Conservation (phyloP, 345 rosid genomes). For the Capsella bursapastoris region DNA sequence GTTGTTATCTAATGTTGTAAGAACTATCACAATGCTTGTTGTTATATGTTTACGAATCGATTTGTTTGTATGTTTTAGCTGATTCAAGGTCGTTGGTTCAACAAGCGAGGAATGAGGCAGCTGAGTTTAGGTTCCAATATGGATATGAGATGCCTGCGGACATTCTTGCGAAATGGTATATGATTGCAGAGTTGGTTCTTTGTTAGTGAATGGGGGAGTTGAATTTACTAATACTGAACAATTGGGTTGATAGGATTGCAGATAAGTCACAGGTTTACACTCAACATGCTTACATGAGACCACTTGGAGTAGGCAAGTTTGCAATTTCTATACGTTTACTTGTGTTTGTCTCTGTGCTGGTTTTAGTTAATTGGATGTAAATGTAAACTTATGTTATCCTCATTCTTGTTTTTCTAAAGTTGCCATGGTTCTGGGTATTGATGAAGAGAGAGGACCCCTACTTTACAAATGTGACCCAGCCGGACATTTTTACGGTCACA, state of each 20-base stretch:
- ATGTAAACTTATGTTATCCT: not conserved
- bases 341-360: constrained; percentile 6
- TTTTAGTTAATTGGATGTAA: not conserved
- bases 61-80: constrained; percentile 52
- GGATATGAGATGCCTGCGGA: constrained; percentile 99
- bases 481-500: constrained; percentile 97
- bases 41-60: no score
- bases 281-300: constrained; percentile 99
- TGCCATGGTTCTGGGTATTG: constrained; percentile 97
- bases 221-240: no score
- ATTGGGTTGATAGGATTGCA: constrained; percentile 67
- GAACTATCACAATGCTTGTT: no score
- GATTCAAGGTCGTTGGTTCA: constrained; percentile 98
- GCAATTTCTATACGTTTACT: not conserved
- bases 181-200: no score
- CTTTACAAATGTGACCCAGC: constrained; percentile 99
- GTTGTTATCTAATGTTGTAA: no score
- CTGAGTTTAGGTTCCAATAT: constrained; percentile 92
- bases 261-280: constrained; percentile 98
- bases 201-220: not conserved
- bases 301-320: constrained; percentile 94
- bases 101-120: constrained; percentile 99
- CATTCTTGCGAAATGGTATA: constrained; percentile 77
- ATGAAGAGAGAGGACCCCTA: constrained; percentile 93
- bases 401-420: constrained; percentile 51